Evolutionary conservation across 116 monocot species (phyloP).

Genomic region (Trichopus zeylanicus): DNA sequence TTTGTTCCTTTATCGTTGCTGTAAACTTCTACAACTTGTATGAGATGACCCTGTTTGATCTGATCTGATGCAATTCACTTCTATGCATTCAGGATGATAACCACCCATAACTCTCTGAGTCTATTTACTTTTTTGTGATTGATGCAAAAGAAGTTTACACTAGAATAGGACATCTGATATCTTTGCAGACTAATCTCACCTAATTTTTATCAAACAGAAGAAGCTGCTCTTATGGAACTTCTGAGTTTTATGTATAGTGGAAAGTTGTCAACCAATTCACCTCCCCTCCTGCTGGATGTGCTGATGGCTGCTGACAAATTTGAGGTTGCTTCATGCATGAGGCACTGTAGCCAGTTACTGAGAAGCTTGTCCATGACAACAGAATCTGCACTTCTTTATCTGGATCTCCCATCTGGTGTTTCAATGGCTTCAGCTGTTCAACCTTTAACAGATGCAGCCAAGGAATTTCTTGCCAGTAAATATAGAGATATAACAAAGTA

Average conservation of each 20-base stretch:
- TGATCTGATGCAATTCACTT: background rate
- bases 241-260: slow-evolving; percentile 87
- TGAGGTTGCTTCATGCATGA: slow-evolving; percentile 91
- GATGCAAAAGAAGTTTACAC: background rate
- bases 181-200: background rate
- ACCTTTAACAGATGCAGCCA: slow-evolving; percentile 81
- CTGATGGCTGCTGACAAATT: slow-evolving; percentile 95
- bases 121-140: background rate
- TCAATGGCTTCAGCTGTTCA: slow-evolving; percentile 76
- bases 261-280: slow-evolving; percentile 46
- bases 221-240: slow-evolving; percentile 85
- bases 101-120: background rate
- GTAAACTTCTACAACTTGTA: background rate
- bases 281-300: slow-evolving; percentile 57
- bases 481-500: slow-evolving; percentile 80
- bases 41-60: background rate
- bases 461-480: slow-evolving; percentile 66
- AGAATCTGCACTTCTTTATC: slow-evolving; percentile 79
- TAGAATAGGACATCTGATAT: background rate
- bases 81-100: background rate
- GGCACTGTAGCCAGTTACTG: slow-evolving; percentile 75
- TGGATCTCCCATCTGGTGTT: slow-evolving; percentile 75
- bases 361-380: slow-evolving; percentile 67
- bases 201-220: slow-evolving; percentile 36
- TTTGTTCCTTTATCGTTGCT: background rate